Percentiles rank a stretch among this genome's conserved stretches.
Conservation (phyloP, 768 basidiomycete genomes). For the Termitomyces sp. region DNA sequence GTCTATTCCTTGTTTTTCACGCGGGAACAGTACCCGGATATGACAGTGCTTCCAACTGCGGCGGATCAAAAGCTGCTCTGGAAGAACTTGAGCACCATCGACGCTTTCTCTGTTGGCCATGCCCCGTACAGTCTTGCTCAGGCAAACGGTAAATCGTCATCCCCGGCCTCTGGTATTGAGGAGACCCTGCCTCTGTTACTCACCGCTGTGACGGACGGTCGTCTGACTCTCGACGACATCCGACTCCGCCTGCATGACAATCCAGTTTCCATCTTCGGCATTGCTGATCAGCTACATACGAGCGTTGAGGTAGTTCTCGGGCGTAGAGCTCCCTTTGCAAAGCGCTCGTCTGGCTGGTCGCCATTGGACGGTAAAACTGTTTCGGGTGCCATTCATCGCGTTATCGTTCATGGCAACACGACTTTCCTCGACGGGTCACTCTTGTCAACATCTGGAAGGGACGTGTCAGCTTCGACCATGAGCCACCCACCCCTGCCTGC, state of each 20-base stretch:
- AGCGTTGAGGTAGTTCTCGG: conserved; percentile 92
- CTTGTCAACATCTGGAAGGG: conserved; percentile 60
- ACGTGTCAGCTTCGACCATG: conserved; percentile 63
- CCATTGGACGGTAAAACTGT: conserved; percentile 64
- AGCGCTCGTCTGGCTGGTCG: conserved; percentile 67
- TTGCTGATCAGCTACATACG: conserved; percentile 83
- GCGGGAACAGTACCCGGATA: conserved; percentile 64
- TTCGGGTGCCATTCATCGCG: conserved; percentile 81
- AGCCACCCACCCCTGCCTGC: conserved; percentile 28
- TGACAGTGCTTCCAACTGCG: conserved; percentile 60
- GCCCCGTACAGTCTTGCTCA: conserved; percentile 73
- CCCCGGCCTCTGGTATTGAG: conserved; percentile 75
- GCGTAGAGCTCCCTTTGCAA: conserved; percentile 56
- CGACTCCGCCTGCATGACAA: conserved; percentile 85
- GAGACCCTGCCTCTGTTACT: conserved; percentile 88
- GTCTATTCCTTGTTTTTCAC: conserved; percentile 90
- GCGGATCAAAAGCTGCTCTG: conserved; percentile 84
- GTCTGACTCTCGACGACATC: conserved; percentile 80
- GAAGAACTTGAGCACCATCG: conserved; percentile 79
- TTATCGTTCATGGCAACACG: conserved; percentile 87
- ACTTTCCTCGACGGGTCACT: conserved; percentile 83
- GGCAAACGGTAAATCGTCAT: conserved; percentile 56
- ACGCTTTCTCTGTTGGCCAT: conserved; percentile 88
- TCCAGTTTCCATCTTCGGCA: conserved; percentile 85
- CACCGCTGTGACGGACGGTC: conserved; percentile 77